Percentiles rank a stretch among this genome's conserved stretches.
These are phyloP conservation scores for Coffea eugenioides DNA, from an alignment of 257 asterid genomes.

Conservation along the genomic window DNA sequence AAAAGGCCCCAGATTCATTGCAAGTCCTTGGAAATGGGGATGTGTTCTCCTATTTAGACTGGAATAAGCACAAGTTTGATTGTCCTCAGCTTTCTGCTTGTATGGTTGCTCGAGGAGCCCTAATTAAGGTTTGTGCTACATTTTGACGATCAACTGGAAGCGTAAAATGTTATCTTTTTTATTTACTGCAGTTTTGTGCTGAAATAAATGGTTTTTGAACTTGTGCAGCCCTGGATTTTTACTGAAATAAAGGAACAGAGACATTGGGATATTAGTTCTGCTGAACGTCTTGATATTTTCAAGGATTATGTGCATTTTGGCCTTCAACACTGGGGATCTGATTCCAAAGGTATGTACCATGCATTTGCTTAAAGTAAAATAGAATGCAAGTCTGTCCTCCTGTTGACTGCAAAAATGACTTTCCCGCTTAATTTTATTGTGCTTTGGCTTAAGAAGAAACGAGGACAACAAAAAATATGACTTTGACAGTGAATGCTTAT, in stretches of 20 bases:
- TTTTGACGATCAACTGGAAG: slow-evolving; percentile 3
- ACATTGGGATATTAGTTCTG: slow-evolving; percentile 95
- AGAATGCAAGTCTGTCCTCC: not conserved
- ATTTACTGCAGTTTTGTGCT: not conserved
- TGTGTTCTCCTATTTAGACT: slow-evolving; percentile 77
- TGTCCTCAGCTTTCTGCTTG: slow-evolving; percentile 90
- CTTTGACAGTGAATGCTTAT: not conserved
- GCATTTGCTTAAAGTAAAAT: not conserved
- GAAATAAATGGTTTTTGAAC: slow-evolving; percentile 6
- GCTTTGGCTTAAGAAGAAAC: not conserved
- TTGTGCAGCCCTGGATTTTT: slow-evolving; percentile 91
- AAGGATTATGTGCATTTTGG: slow-evolving; percentile 81
- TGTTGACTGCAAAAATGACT: not conserved
- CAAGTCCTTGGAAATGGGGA: slow-evolving; percentile 96
- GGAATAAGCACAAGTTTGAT: slow-evolving; percentile 70
- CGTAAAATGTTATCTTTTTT: not conserved
- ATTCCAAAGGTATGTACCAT: slow-evolving; percentile 63
- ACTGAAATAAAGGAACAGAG: slow-evolving; percentile 98
- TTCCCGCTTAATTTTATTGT: not conserved
- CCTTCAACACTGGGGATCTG: slow-evolving; percentile 99
- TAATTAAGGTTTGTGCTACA: slow-evolving; percentile 63
- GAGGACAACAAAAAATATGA: not conserved
- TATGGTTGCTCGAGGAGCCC: slow-evolving; percentile 93
- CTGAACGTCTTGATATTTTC: slow-evolving; percentile 71
- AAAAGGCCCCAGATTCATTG: slow-evolving; percentile 61